A percentile compares a stretch with the other conserved stretches of the same genome.
These are phyloP conservation scores for Alternaria metachromatica DNA, from an alignment of 2,329 filamentous ascomycete genomes.

Conservation along the genomic window DNA sequence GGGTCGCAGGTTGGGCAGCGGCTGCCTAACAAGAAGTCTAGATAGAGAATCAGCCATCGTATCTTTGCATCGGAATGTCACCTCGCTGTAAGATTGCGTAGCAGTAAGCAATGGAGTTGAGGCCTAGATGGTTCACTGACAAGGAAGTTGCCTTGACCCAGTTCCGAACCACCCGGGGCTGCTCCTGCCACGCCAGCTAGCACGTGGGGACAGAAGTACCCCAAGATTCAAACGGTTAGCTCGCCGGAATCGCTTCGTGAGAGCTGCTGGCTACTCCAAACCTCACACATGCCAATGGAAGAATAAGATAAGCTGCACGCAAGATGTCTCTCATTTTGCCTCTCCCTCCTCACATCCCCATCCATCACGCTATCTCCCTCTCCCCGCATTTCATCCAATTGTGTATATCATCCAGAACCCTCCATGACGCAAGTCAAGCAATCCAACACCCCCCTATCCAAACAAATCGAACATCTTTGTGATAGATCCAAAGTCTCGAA, in stretches of 20 bases:
- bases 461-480: not conserved
- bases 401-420: not conserved
- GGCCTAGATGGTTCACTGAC: not conserved
- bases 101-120: not conserved
- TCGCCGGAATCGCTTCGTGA: not conserved
- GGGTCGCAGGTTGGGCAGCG: not conserved
- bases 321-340: constrained; percentile 1
- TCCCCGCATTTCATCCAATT: not conserved
- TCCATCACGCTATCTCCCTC: not conserved
- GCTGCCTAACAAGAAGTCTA: not conserved
- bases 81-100: not conserved
- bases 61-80: not conserved
- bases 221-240: not conserved
- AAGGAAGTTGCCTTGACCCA: not conserved
- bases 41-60: not conserved
- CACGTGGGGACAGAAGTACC: not conserved
- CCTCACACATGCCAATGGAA: not conserved
- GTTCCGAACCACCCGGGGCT: not conserved
- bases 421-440: not conserved
- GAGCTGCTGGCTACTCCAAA: not conserved
- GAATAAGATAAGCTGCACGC: not conserved
- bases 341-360: not conserved
- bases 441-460: not conserved
- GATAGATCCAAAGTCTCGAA: not conserved
- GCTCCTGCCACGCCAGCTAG: not conserved